Conservation (phyloP, 2,329 filamentous ascomycete genomes). For the Ceratocystis variospora region DNA sequence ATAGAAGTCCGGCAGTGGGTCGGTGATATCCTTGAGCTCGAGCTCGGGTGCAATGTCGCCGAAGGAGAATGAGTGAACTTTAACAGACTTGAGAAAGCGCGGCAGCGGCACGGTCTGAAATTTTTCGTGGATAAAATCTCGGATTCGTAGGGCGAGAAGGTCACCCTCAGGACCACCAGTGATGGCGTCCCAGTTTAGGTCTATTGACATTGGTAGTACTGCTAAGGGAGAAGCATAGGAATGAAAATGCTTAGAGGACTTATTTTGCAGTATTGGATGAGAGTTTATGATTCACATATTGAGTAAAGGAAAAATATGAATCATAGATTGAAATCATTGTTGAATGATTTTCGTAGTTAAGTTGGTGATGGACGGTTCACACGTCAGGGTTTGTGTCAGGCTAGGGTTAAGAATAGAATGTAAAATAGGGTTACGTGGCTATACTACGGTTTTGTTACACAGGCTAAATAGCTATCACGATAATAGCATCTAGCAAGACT, state of each 20-base stretch:
- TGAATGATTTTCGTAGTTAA: no score
- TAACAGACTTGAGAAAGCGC: constrained; percentile 91
- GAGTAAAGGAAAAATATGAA: no score
- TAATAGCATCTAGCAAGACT: no score
- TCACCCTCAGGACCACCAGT: constrained; percentile 79
- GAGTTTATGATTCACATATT: no score
- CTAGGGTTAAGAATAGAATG: not conserved
- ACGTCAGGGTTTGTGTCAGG: not conserved
- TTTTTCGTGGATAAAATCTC: constrained; percentile 85
- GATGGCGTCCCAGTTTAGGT: constrained; percentile 89
- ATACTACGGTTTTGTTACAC: not conserved
- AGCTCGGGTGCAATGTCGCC: constrained; percentile 69
- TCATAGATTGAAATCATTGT: no score
- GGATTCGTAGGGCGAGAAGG: constrained; percentile 71
- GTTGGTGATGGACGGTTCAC: not conserved
- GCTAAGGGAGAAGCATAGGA: not conserved
- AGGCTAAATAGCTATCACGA: not conserved
- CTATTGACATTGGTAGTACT: constrained; percentile 64
- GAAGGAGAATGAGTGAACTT: constrained; percentile 88
- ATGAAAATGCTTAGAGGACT: not conserved
- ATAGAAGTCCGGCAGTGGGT: constrained; percentile 92
- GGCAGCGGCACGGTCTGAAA: constrained; percentile 87
- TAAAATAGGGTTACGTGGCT: not conserved
- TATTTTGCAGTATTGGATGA: not conserved
- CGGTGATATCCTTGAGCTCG: constrained; percentile 91